A percentile compares a stretch with the other conserved stretches of the same genome.
These are phyloP conservation scores for Murraya koenigii DNA, from an alignment of 345 rosid genomes.

Conservation along the genomic window DNA sequence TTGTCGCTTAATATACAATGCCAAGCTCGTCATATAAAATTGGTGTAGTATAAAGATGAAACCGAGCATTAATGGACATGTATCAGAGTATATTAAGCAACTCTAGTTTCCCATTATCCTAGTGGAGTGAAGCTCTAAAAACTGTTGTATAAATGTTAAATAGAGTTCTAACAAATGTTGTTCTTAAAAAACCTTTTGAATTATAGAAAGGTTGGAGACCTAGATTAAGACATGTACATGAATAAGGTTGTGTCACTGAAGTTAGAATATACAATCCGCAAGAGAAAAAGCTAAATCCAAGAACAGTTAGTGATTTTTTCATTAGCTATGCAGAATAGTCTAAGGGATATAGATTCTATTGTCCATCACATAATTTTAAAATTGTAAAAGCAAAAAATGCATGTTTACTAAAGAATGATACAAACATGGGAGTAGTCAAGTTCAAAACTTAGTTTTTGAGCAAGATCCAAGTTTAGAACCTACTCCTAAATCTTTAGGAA, in stretches of 20 bases:
- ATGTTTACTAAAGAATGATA: neutral
- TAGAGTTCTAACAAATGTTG: neutral
- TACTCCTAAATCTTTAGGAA: neutral
- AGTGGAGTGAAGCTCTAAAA: neutral
- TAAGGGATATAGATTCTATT: too few species aligned
- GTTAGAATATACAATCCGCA: too few species aligned
- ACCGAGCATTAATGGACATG: neutral
- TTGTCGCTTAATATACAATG: neutral
- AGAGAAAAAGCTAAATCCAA: neutral
- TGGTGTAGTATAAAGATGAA: neutral
- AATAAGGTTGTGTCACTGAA: neutral
- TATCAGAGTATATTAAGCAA: neutral
- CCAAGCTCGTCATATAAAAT: neutral
- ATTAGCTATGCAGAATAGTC: neutral
- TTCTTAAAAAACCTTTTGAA: neutral
- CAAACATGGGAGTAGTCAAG: neutral
- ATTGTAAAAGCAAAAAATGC: too few species aligned
- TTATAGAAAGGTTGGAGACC: neutral
- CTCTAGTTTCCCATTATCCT: neutral
- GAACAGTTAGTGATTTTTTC: neutral
- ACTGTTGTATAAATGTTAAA: neutral
- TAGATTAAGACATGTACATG: neutral
- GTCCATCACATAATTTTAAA: neutral
- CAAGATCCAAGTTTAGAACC: neutral
- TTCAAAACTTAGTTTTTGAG: too few species aligned